Conservation (phyloP, 129 eudicot genomes). For the Ambrosia trifida region DNA sequence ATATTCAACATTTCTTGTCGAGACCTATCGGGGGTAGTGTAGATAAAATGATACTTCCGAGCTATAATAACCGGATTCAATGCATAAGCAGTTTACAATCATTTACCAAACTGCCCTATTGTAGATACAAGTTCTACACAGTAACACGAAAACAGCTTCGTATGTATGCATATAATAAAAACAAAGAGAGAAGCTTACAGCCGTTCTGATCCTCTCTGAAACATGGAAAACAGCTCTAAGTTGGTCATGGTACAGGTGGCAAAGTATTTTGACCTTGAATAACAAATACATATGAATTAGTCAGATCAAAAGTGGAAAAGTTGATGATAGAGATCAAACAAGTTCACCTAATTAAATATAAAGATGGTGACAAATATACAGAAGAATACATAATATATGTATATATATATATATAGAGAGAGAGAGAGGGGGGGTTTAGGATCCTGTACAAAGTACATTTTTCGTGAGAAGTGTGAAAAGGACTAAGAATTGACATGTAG, state of each 20-base stretch:
- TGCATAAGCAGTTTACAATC: slow-evolving; percentile 16
- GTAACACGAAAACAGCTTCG: not conserved
- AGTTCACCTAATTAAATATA: not conserved
- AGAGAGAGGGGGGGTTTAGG: no score
- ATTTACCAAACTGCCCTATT: not conserved
- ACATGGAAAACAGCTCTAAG: slow-evolving; percentile 83
- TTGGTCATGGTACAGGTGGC: slow-evolving; percentile 87
- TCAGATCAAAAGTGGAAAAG: not conserved
- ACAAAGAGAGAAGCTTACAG: slow-evolving; percentile 53
- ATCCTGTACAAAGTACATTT: no score
- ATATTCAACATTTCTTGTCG: slow-evolving; percentile 83
- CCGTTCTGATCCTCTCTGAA: slow-evolving; percentile 72
- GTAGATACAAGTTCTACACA: not conserved
- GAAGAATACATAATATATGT: no score
- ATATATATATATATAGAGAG: no score
- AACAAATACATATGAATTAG: slow-evolving; percentile 14
- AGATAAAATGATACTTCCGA: slow-evolving; percentile 70
- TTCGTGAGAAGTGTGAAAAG: no score
- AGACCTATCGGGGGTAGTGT: slow-evolving; percentile 83
- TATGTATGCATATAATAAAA: slow-evolving; percentile 5
- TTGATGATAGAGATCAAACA: not conserved
- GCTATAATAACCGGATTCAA: slow-evolving; percentile 62
- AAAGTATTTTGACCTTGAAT: slow-evolving; percentile 64
- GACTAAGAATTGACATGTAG: no score
- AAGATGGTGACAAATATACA: not conserved